A percentile compares a stretch with the other conserved stretches of the same genome.
These are phyloP conservation scores for Emergomyces orientalis DNA, from an alignment of 2,329 filamentous ascomycete genomes.

Conservation along the genomic window DNA sequence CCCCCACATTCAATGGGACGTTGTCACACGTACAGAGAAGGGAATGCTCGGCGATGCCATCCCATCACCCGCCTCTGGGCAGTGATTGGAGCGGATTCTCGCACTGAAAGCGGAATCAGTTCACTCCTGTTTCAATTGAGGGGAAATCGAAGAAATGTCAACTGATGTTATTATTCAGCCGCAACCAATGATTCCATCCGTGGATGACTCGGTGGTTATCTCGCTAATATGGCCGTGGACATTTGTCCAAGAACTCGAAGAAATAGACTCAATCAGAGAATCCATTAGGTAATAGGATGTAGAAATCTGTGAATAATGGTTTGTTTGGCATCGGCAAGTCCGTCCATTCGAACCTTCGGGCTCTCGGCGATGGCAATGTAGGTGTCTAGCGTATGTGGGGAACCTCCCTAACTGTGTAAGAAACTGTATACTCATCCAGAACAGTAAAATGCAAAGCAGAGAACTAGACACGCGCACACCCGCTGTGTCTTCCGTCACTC, in stretches of 20 bases:
- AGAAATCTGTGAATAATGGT: not conserved
- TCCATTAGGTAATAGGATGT: not conserved
- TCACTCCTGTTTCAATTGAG: not conserved
- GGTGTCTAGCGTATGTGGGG: not conserved
- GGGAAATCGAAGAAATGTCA: not conserved
- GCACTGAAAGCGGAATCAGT: conserved; percentile 2
- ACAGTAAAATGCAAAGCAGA: not conserved
- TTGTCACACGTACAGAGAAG: not conserved
- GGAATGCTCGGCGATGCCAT: not conserved
- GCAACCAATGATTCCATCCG: not conserved
- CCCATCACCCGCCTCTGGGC: not conserved
- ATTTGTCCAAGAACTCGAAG: not conserved
- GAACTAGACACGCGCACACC: not conserved
- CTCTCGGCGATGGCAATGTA: no score
- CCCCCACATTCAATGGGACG: not conserved
- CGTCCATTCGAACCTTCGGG: no score
- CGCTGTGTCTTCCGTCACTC: not conserved
- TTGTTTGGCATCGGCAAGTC: no score
- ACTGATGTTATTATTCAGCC: not conserved
- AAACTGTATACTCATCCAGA: not conserved
- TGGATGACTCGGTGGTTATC: not conserved
- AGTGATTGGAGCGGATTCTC: not conserved
- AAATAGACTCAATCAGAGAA: not conserved
- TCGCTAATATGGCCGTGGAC: not conserved
- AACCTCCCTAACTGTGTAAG: not conserved